phyloP scores from a whole-genome alignment of 129 eudicot species.

The Helianthus tuberosus region DNA sequence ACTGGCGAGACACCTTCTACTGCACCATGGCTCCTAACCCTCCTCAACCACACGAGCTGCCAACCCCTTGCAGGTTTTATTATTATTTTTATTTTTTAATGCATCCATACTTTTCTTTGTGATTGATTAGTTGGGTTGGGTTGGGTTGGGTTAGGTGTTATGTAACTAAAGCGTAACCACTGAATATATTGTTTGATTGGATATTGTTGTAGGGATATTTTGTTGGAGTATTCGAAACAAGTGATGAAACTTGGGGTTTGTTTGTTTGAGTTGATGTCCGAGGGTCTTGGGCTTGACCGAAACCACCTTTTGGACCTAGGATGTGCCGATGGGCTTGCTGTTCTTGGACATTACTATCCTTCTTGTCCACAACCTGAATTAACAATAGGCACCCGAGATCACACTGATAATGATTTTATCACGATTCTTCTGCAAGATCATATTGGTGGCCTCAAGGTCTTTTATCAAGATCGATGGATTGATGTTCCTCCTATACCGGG shows the following conservation, averaged over 20 bases:
- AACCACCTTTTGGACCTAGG: conserved; percentile 42
- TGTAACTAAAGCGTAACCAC: too few species aligned
- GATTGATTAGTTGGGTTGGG: too few species aligned
- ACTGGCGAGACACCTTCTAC: conserved; percentile 49
- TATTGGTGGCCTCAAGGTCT: conserved; percentile 41
- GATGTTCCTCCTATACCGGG: conserved; percentile 42
- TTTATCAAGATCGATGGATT: conserved; percentile 34
- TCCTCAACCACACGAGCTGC: conserved; percentile 41
- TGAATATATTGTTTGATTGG: background rate
- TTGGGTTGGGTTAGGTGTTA: too few species aligned
- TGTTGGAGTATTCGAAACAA: conserved; percentile 28
- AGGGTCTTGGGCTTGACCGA: conserved; percentile 47
- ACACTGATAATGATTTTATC: conserved; percentile 32
- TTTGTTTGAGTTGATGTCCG: conserved; percentile 41
- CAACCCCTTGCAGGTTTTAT: conserved; percentile 38
- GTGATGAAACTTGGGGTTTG: conserved; percentile 35
- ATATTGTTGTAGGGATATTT: conserved; percentile 36
- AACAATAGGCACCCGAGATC: conserved; percentile 27
- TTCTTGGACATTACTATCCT: conserved; percentile 39
- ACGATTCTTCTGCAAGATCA: conserved; percentile 45
- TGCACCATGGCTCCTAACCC: conserved; percentile 46
- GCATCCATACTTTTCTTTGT: too few species aligned
- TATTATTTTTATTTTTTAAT: too few species aligned
- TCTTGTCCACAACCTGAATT: conserved; percentile 45
- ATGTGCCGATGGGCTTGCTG: conserved; percentile 39